phyloP scores from a whole-genome alignment of 1,284 basidiomycete species.

The Ceratobasidium sp. region DNA sequence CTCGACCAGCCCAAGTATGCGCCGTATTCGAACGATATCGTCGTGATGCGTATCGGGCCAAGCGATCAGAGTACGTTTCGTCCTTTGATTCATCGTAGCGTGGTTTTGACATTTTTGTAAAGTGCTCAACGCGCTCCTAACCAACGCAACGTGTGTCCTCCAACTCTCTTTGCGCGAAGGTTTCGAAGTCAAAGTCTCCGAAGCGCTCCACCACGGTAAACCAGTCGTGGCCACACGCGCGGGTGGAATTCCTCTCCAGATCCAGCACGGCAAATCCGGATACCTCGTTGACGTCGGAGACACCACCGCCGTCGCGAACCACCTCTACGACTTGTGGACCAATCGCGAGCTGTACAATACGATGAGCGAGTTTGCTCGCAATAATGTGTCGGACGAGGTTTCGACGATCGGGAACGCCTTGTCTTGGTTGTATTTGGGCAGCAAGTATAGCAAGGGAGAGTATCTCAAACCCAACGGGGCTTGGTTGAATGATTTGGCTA shows the following conservation, averaged over 20 bases:
- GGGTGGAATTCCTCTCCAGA: constrained; percentile 89
- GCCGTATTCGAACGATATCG: constrained; percentile 56
- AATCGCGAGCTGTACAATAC: constrained; percentile 70
- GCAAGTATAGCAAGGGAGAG: constrained; percentile 76
- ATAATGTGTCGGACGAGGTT: constrained; percentile 82
- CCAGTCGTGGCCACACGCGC: constrained; percentile 83
- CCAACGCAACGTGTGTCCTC: constrained; percentile 77
- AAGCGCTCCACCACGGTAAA: constrained; percentile 84
- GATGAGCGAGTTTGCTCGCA: constrained; percentile 74
- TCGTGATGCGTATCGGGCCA: constrained; percentile 81
- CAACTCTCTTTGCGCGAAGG: constrained; percentile 87
- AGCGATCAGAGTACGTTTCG: constrained; percentile 76
- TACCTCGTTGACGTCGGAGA: constrained; percentile 80
- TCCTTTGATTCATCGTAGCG: background rate
- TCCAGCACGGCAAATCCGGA: constrained; percentile 83
- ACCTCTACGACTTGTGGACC: constrained; percentile 78
- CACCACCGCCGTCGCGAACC: constrained; percentile 73
- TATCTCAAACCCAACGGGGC: constrained; percentile 79
- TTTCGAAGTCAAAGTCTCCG: constrained; percentile 93
- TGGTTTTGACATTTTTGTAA: background rate
- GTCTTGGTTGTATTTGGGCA: constrained; percentile 82
- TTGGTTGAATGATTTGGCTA: constrained; percentile 81
- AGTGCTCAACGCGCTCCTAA: constrained; percentile 83
- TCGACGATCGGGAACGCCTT: constrained; percentile 81
- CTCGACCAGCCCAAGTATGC: constrained; percentile 43